Conservation (phyloP, 2,329 filamentous ascomycete species). For the Clarireedia paspali region DNA sequence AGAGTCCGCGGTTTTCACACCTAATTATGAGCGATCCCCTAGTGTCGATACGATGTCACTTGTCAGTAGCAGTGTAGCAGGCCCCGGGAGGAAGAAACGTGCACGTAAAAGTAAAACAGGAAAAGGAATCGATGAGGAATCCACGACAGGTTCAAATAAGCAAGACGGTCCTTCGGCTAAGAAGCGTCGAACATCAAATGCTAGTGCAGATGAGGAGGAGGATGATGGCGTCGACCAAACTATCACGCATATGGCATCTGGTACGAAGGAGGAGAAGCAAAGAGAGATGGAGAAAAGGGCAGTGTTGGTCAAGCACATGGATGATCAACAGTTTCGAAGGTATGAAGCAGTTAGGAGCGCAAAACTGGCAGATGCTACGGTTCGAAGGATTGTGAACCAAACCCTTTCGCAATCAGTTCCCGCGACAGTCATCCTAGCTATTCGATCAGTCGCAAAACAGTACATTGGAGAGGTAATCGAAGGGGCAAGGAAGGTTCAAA, state of each 20-base stretch:
- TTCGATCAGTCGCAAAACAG: constrained; percentile 68
- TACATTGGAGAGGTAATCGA: constrained; percentile 73
- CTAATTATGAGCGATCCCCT: constrained; percentile 53
- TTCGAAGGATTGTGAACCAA: constrained; percentile 71
- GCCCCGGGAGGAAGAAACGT: constrained; percentile 48
- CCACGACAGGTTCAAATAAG: not conserved
- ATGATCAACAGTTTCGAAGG: constrained; percentile 57
- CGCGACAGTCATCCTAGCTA: constrained; percentile 64
- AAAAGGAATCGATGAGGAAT: constrained; percentile 35
- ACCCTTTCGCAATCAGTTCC: constrained; percentile 75
- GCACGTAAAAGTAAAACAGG: constrained; percentile 53
- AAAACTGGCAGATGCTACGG: constrained; percentile 60
- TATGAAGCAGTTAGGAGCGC: constrained; percentile 65
- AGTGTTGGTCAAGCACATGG: constrained; percentile 58
- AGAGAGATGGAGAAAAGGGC: constrained; percentile 50
- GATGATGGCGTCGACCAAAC: constrained; percentile 31
- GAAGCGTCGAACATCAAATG: constrained; percentile 36
- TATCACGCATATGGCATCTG: constrained; percentile 39
- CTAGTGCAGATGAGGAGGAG: constrained; percentile 44
- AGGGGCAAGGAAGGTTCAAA: constrained; percentile 60
- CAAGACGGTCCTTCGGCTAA: constrained; percentile 36
- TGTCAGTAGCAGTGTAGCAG: constrained; percentile 53
- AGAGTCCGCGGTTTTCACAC: constrained; percentile 36
- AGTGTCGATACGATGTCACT: constrained; percentile 54
- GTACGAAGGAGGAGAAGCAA: constrained; percentile 60